Base-by-base conservation (phyloP, 306 rosid genomes). In the Begonia peltatifolia region DNA sequence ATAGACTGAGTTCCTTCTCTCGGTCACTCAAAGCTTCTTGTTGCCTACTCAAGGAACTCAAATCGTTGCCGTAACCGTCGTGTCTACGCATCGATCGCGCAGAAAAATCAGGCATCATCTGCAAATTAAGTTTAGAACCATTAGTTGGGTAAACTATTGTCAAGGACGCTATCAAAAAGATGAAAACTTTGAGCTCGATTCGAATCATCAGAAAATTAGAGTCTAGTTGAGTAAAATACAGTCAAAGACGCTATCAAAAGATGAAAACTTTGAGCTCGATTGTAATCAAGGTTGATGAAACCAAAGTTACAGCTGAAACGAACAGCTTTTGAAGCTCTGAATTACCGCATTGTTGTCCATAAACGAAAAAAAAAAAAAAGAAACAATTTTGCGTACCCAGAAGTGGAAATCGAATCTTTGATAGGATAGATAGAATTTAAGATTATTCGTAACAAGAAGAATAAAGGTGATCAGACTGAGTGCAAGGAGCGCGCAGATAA, bases 71-170 rank as follows among this genome's bases (percentile, higher is more conserved):
- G 47, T 65, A 76, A 46, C 74, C 84, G 11, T 63, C n/a, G 51
- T 63, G 72, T 50, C 74, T 74, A 20, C 64, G 50, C 80, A 82
- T 68, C 63, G 96, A 84, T 79, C 78, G 79, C 79, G 81, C 72
- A 57, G 82, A 83, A 47, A 79, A 71, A 56, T 84, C 95, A 13
- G 95, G 59, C 68, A 79, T 79, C 94, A 77, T 81, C 68, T 78
- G 78, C 92, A 81, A 84, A 48, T 61, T 35, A 53, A 43, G 68
- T 49, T 38, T 23, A 42, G 35, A 63, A 20, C 23, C 23, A 20
- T 20, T 3, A 20, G 23, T 20, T 20, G 23, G 4, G 23, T 20
- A 20, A 20, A 20, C 1, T 20, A 20, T 3, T 1, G 23, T 20
- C 23, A 20, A 2, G 4, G 23, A 20, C 23, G 62, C 63, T 54